A percentile compares a stretch with the other conserved stretches of the same genome.
phyloP scores from a whole-genome alignment of 108 stramenopile genomes.

The Skeletonema grethae region DNA sequence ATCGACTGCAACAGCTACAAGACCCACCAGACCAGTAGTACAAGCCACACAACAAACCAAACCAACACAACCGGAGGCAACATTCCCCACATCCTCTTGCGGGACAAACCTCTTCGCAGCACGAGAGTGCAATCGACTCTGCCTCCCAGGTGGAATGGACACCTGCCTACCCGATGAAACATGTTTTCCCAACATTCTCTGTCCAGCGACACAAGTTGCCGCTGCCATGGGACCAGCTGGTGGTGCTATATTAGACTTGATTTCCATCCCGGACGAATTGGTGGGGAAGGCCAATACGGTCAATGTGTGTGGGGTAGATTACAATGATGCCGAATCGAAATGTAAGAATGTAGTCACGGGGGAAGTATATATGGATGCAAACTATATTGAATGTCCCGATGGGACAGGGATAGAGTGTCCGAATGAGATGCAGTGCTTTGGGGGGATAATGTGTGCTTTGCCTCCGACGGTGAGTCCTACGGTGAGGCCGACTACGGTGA shows the following conservation, averaged over 20 bases:
- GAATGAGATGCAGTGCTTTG: constrained; percentile 13
- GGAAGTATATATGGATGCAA: neutral
- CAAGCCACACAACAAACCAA: too few species aligned
- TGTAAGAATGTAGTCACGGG: constrained; percentile 9
- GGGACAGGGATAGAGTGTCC: constrained; percentile 11
- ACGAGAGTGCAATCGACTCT: constrained; percentile 17
- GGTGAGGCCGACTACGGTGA: neutral
- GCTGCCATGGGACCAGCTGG: constrained; percentile 24
- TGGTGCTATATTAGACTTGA: neutral
- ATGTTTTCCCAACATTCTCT: constrained; percentile 19
- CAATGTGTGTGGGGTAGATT: constrained; percentile 30
- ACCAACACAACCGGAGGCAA: neutral
- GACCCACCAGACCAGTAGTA: constrained; percentile 1
- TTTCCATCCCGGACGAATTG: neutral
- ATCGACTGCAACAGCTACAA: neutral
- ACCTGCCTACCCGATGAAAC: too few species aligned
- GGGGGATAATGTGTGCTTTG: constrained; percentile 16
- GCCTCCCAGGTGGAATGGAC: constrained; percentile 16
- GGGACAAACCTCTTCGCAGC: constrained; percentile 10
- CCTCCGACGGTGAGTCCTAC: constrained; percentile 16
- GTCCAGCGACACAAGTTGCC: constrained; percentile 24
- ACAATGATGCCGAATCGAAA: constrained; percentile 28
- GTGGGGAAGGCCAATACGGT: neutral
- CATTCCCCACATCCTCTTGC: constrained; percentile 40
- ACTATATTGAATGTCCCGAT: constrained; percentile 2